Evolutionary conservation across 78 protist genomes (phyloP).

Genomic region (slime mould (Dictyostelium discoideum)): DNA sequence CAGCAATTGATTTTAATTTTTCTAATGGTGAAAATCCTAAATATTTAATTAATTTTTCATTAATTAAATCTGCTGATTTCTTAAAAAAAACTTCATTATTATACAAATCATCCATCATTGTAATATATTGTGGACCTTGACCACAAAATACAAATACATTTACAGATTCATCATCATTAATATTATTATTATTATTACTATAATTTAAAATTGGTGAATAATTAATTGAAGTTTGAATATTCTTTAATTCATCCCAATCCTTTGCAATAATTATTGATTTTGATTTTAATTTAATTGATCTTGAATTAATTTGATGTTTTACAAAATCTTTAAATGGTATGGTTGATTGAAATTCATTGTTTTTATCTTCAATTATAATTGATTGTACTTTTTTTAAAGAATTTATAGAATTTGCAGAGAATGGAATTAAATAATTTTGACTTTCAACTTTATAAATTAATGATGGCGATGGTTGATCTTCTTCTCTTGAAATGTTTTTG

Average conservation of each 20-base stretch:
- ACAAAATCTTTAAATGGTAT: constrained; percentile 17
- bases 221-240: background rate
- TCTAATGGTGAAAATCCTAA: background rate
- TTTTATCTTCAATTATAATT: background rate
- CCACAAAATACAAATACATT: constrained; percentile 20
- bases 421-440: background rate
- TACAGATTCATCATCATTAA: background rate
- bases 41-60: background rate
- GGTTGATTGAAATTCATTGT: background rate
- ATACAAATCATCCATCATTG: constrained; percentile 41
- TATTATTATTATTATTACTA: too few species aligned
- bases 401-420: constrained; percentile 19
- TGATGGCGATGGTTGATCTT: background rate
- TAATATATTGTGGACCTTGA: constrained; percentile 68
- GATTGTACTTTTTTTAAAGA: constrained; percentile 18
- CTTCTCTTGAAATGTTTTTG: background rate
- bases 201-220: too few species aligned
- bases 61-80: background rate
- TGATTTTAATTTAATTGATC: background rate
- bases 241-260: constrained; percentile 17
- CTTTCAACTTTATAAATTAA: background rate
- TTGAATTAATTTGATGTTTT: background rate
- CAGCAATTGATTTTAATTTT: background rate
- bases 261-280: background rate
- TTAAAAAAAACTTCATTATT: background rate